These are phyloP conservation scores for Cercophora samala DNA, from an alignment of 495 filamentous ascomycete species.

Conservation along the genomic window DNA sequence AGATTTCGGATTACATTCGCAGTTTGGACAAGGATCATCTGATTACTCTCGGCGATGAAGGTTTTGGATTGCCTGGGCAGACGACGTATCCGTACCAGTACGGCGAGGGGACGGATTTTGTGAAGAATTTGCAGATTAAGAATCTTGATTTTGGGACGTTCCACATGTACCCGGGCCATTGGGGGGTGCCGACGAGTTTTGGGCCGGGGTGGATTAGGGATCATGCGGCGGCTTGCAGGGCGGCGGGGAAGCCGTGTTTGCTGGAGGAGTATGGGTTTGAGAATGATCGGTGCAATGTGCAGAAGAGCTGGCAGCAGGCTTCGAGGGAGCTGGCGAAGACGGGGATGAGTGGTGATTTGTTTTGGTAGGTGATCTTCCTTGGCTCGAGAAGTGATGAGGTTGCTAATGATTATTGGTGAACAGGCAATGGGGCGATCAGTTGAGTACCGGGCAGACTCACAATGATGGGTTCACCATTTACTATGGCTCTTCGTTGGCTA, in stretches of 20 bases:
- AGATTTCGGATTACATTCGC: constrained; percentile 61
- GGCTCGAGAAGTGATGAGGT: not conserved
- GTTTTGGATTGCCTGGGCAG: constrained; percentile 43
- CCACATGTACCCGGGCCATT: constrained; percentile 57
- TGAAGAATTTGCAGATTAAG: constrained; percentile 47
- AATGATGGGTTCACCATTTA: constrained; percentile 59
- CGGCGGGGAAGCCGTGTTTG: constrained; percentile 59
- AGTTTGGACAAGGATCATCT: constrained; percentile 60
- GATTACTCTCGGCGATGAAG: constrained; percentile 66
- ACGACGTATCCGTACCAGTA: constrained; percentile 55
- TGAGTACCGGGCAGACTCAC: constrained; percentile 49
- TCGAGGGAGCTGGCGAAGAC: constrained; percentile 44
- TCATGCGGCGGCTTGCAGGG: constrained; percentile 52
- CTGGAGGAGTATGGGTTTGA: constrained; percentile 61
- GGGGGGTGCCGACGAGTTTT: constrained; percentile 39
- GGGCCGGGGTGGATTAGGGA: constrained; percentile 55
- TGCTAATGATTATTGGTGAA: not conserved
- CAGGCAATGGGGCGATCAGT: constrained; percentile 54
- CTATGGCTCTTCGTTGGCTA: constrained; percentile 53
- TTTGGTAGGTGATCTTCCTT: constrained; percentile 40
- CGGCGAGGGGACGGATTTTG: constrained; percentile 58
- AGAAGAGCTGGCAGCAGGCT: constrained; percentile 54
- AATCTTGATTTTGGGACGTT: constrained; percentile 62
- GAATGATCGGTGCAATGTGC: constrained; percentile 39
- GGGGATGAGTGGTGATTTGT: constrained; percentile 55